Evolutionary conservation across 768 basidiomycete species (phyloP), one percentile per base, ranked within the genome.

Genomic region (Hypsizygus marmoreus): DNA sequence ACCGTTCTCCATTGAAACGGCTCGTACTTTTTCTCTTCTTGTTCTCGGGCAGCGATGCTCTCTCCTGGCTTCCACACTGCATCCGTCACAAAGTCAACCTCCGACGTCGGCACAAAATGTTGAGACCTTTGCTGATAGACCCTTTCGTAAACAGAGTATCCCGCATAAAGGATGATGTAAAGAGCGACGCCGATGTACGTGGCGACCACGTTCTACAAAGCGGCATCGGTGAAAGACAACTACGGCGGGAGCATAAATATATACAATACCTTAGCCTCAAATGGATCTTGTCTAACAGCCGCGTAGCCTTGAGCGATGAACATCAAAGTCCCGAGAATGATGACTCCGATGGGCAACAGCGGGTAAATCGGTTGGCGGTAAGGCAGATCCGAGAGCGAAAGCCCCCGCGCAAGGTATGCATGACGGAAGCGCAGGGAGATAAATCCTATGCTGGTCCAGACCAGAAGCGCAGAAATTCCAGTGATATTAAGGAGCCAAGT

Each of bases 401-500:
- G 70, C 14, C 76, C 76, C 38, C 82, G 81, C 0, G 72, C 74
- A 33, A 57, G 62, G 69, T 80, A 86, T 3, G 82, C 84, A n/a
- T 59, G 54, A 17, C 83, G 75, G 70, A 88, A 87, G 23, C 83
- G 79, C 26, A 86, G 58, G 4, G 75, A 79, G 25, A 79, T 80
- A 24, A 69, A 13, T 7, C 73, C 75, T 47, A 84, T 80, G 22
- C 77, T 74, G 19, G 74, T 76, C 84, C 86, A 88, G 31, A 83
- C 81, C 47, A 87, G 73, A 38, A 88, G 67, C 2, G 82, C 80
- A 1, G 80, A 83, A 34, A 87, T 80, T 31, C 85, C 83, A 6
- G 80, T 81, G 40, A 86, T 66, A 52, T 83, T 81, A 39, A 84
- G 65, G 8, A 86, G 67, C 84, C 78, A 80, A 2, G 71, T 74